phyloP scores from a whole-genome alignment of 345 rosid species.

The Camelina sativa region DNA sequence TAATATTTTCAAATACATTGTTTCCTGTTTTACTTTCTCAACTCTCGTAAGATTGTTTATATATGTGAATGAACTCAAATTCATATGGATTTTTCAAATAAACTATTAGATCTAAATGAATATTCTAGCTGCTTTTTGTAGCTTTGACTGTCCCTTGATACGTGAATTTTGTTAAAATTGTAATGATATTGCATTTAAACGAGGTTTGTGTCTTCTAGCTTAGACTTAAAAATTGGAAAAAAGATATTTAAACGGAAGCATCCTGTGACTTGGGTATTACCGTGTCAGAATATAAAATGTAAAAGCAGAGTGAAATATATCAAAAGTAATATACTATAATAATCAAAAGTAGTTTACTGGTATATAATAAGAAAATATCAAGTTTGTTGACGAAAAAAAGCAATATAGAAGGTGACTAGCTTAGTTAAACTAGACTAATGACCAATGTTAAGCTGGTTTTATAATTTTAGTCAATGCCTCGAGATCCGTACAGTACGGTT shows the following conservation, averaged over 20 bases:
- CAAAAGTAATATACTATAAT: background rate
- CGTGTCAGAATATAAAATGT: background rate
- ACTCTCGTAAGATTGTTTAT: background rate
- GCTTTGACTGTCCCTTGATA: slow-evolving; percentile 18
- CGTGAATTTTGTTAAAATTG: background rate
- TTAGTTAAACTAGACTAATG: slow-evolving; percentile 21
- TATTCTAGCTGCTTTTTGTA: slow-evolving; percentile 2
- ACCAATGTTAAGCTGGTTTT: slow-evolving; percentile 30
- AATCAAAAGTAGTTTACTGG: too few relatives aligned
- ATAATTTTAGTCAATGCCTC: slow-evolving; percentile 29
- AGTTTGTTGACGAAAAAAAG: background rate
- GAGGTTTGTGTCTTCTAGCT: background rate
- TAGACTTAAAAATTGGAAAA: slow-evolving; percentile 2
- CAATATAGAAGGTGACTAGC: background rate
- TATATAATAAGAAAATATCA: background rate
- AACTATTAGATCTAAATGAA: background rate
- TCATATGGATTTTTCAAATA: slow-evolving; percentile 1
- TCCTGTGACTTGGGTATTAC: background rate
- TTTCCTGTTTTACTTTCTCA: background rate
- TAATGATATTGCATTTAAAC: background rate
- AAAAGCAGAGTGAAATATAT: background rate
- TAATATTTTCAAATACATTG: background rate
- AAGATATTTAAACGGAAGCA: background rate
- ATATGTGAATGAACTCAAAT: background rate
- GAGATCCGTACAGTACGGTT: slow-evolving; percentile 39